Evolutionary conservation across 169 alveolate genomes (phyloP).

Genomic region (Besnoitia besnoiti): DNA sequence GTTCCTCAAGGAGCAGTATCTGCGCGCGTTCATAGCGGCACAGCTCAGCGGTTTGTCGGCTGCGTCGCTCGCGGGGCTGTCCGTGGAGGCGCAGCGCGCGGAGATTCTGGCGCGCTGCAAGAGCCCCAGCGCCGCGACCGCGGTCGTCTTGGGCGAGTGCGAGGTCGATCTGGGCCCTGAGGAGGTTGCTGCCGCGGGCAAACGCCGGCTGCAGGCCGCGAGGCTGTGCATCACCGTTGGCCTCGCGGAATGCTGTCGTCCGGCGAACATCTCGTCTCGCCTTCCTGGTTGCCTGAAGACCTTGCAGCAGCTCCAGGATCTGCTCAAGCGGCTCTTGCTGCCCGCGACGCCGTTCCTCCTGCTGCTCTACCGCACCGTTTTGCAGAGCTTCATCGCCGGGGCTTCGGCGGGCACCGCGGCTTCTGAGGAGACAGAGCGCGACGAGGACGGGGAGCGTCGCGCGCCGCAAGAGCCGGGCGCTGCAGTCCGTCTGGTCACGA

Average conservation of each 20-base stretch:
- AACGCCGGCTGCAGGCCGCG: neutral
- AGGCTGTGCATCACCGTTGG: neutral
- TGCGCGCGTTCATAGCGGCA: constrained; percentile 4
- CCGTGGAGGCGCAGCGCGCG: neutral
- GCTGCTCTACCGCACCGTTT: constrained; percentile 33
- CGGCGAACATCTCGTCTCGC: constrained; percentile 41
- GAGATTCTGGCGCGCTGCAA: neutral
- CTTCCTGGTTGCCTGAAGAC: constrained; percentile 63
- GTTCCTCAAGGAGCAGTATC: neutral
- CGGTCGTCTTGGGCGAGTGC: neutral
- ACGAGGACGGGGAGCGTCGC: neutral
- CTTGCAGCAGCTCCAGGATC: constrained; percentile 53
- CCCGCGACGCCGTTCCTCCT: constrained; percentile 62
- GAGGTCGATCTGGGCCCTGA: neutral
- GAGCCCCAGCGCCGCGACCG: neutral
- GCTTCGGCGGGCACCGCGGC: neutral
- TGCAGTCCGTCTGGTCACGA: neutral
- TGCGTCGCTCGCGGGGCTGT: neutral
- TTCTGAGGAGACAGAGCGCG: neutral
- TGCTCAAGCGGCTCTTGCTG: constrained; percentile 49
- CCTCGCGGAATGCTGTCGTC: constrained; percentile 2
- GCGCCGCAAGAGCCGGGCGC: neutral
- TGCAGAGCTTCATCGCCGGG: constrained; percentile 35
- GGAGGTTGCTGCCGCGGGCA: neutral
- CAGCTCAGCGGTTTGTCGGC: neutral